phyloP scores from a whole-genome alignment of 257 asterid species.

The Solanum raphanifolium region DNA sequence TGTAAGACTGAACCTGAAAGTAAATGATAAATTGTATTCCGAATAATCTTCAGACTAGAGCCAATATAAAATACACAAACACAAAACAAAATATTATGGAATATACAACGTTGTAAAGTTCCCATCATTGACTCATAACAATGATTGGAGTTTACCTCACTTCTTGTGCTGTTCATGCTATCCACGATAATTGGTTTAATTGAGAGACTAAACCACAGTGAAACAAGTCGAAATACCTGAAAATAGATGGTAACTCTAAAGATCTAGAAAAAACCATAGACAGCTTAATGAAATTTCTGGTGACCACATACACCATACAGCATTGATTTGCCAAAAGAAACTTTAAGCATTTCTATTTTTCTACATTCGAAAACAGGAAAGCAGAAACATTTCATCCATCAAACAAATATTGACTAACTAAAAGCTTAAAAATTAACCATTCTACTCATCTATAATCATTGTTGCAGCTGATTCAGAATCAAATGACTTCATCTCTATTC shows the following conservation, averaged over 20 bases:
- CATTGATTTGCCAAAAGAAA: not conserved
- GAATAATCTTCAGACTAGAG: not conserved
- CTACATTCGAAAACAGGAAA: not conserved
- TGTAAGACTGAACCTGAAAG: slow-evolving; percentile 83
- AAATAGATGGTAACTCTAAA: not conserved
- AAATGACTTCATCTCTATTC: not conserved
- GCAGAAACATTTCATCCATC: not conserved
- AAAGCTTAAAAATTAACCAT: not conserved
- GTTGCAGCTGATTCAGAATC: not conserved
- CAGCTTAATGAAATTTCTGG: not conserved
- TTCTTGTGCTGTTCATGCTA: slow-evolving; percentile 62
- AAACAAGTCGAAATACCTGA: slow-evolving; percentile 95
- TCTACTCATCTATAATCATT: not conserved
- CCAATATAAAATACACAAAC: not conserved
- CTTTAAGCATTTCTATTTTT: not conserved
- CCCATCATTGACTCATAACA: not conserved
- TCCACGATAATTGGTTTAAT: slow-evolving; percentile 56
- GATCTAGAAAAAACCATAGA: not conserved
- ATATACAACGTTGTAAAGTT: not conserved
- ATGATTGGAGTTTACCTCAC: slow-evolving; percentile 43
- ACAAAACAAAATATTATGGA: not conserved
- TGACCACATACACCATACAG: not conserved
- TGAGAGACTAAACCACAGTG: slow-evolving; percentile 90
- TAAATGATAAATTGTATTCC: not conserved
- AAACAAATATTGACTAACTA: not conserved